Percentiles rank a stretch among this genome's conserved stretches.
Evolutionary conservation across 2,329 filamentous ascomycete species (phyloP).

Genomic region (Canariomyces notabilis): DNA sequence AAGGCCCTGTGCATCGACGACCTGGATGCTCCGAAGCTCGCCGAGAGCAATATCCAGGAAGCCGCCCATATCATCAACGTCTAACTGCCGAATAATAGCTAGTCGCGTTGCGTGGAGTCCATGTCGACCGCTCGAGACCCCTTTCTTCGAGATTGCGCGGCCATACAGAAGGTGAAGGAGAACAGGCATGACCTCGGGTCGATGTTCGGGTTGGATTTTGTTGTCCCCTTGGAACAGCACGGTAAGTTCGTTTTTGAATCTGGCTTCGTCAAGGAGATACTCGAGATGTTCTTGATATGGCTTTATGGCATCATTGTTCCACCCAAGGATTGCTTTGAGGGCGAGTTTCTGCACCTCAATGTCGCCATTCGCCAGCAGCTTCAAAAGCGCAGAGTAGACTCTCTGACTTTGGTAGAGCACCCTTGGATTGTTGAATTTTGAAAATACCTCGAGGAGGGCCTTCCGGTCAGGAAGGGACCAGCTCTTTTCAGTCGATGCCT

Average conservation of each 20-base stretch:
- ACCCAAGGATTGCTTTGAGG: constrained; percentile 78
- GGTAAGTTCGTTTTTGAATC: constrained; percentile 91
- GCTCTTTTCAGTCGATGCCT: constrained; percentile 34
- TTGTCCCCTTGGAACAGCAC: constrained; percentile 76
- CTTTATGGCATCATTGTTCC: constrained; percentile 74
- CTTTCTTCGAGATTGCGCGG: constrained; percentile 76
- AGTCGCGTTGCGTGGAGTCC: constrained; percentile 78
- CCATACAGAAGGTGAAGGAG: constrained; percentile 85
- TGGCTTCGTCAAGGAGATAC: constrained; percentile 81
- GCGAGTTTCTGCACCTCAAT: constrained; percentile 81
- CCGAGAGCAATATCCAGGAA: constrained; percentile 83
- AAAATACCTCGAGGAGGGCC: constrained; percentile 72
- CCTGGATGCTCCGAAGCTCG: constrained; percentile 54
- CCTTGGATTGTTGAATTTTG: constrained; percentile 79
- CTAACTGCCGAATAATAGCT: constrained; percentile 73
- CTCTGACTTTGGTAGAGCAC: constrained; percentile 73
- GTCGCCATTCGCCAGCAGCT: constrained; percentile 80
- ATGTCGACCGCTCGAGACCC: constrained; percentile 68
- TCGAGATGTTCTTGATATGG: constrained; percentile 81
- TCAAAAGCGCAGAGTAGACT: constrained; percentile 70
- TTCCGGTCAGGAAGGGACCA: constrained; percentile 82
- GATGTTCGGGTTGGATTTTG: constrained; percentile 68
- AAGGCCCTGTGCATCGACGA: constrained; percentile 48
- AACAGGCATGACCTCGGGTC: constrained; percentile 72
- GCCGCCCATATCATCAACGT: constrained; percentile 65